Conservation (phyloP, 192 early-diverging fungal genomes). For the Gamsiella multidivaricata region DNA sequence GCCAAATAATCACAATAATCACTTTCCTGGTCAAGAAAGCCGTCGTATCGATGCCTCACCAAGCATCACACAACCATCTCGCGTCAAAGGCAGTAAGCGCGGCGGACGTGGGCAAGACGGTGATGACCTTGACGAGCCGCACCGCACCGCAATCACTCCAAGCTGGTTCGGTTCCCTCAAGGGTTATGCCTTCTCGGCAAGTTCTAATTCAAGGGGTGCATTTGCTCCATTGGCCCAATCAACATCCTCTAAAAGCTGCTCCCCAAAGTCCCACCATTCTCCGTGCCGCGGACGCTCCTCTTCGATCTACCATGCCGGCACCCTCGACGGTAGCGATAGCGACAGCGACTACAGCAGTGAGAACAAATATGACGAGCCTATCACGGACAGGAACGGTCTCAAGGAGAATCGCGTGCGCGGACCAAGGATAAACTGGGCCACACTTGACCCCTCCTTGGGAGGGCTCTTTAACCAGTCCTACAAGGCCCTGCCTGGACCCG, state of each 20-base stretch:
- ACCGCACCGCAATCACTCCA: constrained; percentile 4
- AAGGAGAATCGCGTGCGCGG: constrained; percentile 45
- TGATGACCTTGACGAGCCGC: constrained; percentile 2
- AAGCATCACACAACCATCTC: not conserved
- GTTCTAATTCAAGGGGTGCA: constrained; percentile 31
- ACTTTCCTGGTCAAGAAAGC: not conserved
- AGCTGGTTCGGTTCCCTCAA: constrained; percentile 46
- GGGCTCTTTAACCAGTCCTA: constrained; percentile 22
- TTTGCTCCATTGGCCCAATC: constrained; percentile 24
- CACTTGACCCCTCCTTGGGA: constrained; percentile 33
- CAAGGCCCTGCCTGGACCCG: constrained; percentile 23
- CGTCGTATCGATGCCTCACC: not conserved
- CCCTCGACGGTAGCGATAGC: constrained; percentile 9
- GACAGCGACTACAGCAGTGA: constrained; percentile 8
- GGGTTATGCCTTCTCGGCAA: constrained; percentile 40
- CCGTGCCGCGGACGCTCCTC: constrained; percentile 32
- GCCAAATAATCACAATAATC: not conserved
- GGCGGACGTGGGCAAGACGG: no score
- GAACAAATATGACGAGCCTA: constrained; percentile 26
- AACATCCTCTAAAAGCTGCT: constrained; percentile 1
- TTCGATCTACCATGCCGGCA: constrained; percentile 32
- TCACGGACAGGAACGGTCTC: constrained; percentile 35
- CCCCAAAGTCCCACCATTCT: constrained; percentile 11
- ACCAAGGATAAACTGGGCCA: constrained; percentile 28
- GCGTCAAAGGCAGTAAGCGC: not conserved